These are phyloP conservation scores for Lablab purpureus DNA, from an alignment of 306 rosid genomes.

Conservation along the genomic window DNA sequence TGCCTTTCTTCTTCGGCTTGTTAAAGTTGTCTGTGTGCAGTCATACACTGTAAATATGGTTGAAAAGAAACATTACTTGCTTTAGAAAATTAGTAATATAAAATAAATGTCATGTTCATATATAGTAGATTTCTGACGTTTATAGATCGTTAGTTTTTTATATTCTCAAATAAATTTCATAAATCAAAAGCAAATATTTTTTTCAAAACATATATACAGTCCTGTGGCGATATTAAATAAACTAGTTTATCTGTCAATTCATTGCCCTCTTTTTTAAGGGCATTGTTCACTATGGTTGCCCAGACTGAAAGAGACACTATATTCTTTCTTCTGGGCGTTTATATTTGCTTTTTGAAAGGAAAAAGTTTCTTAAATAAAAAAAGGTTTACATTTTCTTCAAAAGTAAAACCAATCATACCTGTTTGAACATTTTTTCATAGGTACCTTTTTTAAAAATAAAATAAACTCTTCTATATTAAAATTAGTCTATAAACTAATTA, in stretches of 20 bases:
- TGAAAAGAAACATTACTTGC: not conserved
- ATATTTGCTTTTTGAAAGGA: not conserved
- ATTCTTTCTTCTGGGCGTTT: not conserved
- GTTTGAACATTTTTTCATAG: no score
- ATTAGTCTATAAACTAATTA: no score
- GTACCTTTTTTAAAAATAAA: no score
- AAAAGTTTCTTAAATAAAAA: not conserved
- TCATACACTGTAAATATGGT: not conserved
- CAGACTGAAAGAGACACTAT: not conserved
- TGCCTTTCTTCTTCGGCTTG: not conserved
- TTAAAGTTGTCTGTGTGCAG: not conserved
- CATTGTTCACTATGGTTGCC: not conserved
- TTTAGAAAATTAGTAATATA: not conserved
- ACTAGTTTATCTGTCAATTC: not conserved
- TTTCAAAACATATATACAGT: not conserved
- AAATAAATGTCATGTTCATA: not conserved
- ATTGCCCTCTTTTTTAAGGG: not conserved
- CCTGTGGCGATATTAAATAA: not conserved
- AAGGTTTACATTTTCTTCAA: not conserved
- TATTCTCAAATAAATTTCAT: conserved; percentile 1
- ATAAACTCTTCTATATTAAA: no score
- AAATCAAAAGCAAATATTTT: not conserved
- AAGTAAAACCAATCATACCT: not conserved
- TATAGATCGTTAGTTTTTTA: not conserved
- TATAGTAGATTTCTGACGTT: not conserved